Conservation (phyloP, 768 basidiomycete genomes). For the Mycena crocata region DNA sequence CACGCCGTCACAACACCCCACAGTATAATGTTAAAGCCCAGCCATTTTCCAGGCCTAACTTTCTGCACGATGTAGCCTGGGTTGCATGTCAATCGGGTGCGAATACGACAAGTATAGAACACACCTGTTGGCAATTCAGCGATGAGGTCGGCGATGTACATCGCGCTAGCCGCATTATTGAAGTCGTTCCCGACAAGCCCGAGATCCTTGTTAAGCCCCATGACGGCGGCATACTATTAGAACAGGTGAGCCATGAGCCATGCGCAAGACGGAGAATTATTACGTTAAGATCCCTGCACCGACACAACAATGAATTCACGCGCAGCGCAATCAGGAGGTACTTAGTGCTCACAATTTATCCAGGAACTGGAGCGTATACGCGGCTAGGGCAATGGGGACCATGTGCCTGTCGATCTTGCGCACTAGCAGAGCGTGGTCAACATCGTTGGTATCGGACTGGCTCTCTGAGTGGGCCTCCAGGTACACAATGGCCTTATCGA, state of each 20-base stretch:
- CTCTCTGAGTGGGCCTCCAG: conserved; percentile 19
- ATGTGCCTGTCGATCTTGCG: conserved; percentile 35
- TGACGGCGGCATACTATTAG: conserved; percentile 30
- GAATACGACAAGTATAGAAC: not conserved
- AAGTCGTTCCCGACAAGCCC: conserved; percentile 30
- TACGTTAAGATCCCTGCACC: conserved; percentile 30
- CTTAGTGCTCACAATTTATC: conserved; percentile 27
- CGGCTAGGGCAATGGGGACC: conserved; percentile 26
- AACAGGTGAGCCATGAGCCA: not conserved
- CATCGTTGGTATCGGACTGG: conserved; percentile 3
- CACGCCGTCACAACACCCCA: conserved; percentile 34
- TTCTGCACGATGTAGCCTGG: conserved; percentile 34
- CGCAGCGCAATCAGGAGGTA: not conserved
- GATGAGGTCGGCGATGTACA: conserved; percentile 33
- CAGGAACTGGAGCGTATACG: conserved; percentile 30
- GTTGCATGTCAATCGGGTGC: not conserved
- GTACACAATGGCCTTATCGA: conserved; percentile 30
- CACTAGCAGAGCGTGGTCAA: conserved; percentile 30
- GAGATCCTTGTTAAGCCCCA: conserved; percentile 33
- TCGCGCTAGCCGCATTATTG: conserved; percentile 31
- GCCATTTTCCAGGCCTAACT: conserved; percentile 32
- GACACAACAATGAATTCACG: not conserved
- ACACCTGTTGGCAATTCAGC: conserved; percentile 30
- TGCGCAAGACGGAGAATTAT: not conserved
- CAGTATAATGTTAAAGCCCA: conserved; percentile 29